A percentile compares a stretch with the other conserved stretches of the same genome.
These are phyloP conservation scores for Lachancea kluyveri DNA, from an alignment of 805 yeast genomes.

Conservation along the genomic window DNA sequence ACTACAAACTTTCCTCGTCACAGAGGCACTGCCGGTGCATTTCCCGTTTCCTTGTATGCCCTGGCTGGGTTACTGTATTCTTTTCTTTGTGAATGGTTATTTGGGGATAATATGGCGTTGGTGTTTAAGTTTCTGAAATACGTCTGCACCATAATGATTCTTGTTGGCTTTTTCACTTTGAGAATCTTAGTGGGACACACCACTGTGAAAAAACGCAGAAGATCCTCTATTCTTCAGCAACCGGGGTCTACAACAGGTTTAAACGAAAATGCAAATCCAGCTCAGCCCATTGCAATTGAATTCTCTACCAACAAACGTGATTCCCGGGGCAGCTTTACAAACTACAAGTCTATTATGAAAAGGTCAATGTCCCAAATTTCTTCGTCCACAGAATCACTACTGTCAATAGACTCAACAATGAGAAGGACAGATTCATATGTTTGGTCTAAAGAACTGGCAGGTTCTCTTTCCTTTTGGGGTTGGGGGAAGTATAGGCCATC, in stretches of 20 bases:
- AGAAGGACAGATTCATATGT: constrained; percentile 16
- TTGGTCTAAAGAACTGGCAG: constrained; percentile 22
- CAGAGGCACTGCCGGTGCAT: constrained; percentile 64
- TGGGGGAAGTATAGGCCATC: constrained; percentile 14
- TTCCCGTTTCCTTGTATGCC: constrained; percentile 66
- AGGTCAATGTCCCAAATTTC: constrained; percentile 57
- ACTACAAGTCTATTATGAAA: constrained; percentile 38
- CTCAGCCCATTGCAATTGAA: constrained; percentile 15
- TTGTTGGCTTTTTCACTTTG: constrained; percentile 29
- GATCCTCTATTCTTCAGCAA: constrained; percentile 1
- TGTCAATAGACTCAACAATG: constrained; percentile 4
- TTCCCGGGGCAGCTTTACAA: constrained; percentile 6
- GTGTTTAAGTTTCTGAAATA: constrained; percentile 50
- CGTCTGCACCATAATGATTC: constrained; percentile 36
- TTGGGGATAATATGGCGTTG: constrained; percentile 46
- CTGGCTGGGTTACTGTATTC: constrained; percentile 64
- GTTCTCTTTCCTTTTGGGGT: constrained; percentile 25
- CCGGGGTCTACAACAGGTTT: neutral
- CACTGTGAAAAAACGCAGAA: constrained; percentile 2
- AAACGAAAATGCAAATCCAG: neutral
- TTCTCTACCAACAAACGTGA: neutral
- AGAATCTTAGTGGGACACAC: constrained; percentile 9
- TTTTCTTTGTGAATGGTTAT: constrained; percentile 46
- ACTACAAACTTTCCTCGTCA: constrained; percentile 61
- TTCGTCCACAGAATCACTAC: constrained; percentile 31